These are phyloP conservation scores for Nicotiana otophora DNA, from an alignment of 257 asterid genomes.

Conservation along the genomic window DNA sequence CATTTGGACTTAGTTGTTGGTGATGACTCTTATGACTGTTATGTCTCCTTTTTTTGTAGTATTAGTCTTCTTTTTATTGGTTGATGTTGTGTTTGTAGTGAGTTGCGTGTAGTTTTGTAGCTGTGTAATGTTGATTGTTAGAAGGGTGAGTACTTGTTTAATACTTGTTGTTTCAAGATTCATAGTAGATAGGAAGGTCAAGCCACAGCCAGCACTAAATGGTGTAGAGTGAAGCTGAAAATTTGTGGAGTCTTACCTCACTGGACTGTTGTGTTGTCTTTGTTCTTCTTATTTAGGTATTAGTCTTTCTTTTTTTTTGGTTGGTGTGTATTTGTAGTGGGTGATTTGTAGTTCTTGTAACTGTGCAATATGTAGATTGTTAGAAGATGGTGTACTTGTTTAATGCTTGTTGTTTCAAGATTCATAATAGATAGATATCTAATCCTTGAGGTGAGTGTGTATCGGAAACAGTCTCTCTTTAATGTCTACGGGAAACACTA, in stretches of 20 bases:
- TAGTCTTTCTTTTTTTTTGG: not conserved
- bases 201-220: conserved; percentile 46
- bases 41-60: not conserved
- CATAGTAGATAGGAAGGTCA: conserved; percentile 37
- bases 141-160: not conserved
- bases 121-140: not conserved
- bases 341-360: not conserved
- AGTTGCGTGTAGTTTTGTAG: not conserved
- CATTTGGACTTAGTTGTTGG: not conserved
- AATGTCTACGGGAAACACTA: too few species aligned
- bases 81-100: not conserved
- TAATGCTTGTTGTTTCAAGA: not conserved
- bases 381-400: not conserved
- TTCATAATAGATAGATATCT: not conserved
- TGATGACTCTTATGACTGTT: not conserved
- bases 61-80: not conserved
- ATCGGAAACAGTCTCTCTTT: too few species aligned
- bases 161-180: not conserved
- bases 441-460: not conserved
- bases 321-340: not conserved
- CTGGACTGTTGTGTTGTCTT: not conserved
- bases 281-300: not conserved
- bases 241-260: not conserved
- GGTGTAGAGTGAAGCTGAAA: conserved; percentile 19
- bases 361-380: not conserved